phyloP scores from a whole-genome alignment of 331 rosid genomes.

The Spiraea crenata region DNA sequence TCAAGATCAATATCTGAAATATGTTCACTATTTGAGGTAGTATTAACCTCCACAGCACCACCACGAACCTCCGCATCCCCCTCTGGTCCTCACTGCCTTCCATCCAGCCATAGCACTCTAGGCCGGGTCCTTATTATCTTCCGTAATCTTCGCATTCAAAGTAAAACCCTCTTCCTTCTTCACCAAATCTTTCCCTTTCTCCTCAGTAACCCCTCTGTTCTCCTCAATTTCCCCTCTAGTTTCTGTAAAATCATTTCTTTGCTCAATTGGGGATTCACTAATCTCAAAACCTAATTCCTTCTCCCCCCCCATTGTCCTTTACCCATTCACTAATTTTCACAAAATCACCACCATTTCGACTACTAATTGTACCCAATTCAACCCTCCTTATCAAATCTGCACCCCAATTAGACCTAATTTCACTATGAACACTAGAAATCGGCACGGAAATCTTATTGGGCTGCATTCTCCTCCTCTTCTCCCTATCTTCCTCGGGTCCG shows the following conservation, averaged over 20 bases:
- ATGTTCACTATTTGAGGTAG: too few species aligned
- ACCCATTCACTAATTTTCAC: too few species aligned
- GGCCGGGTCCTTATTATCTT: conserved; percentile 48
- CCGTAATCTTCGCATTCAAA: conserved; percentile 67
- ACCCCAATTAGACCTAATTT: too few species aligned
- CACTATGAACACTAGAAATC: too few species aligned
- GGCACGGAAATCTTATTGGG: conserved; percentile 15
- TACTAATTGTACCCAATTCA: too few species aligned
- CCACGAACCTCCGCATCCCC: too few species aligned
- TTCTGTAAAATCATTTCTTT: conserved; percentile 18
- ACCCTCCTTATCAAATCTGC: too few species aligned
- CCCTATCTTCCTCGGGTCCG: conserved; percentile 70
- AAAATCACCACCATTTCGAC: too few species aligned
- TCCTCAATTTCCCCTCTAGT: conserved; percentile 34
- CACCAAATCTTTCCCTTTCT: conserved; percentile 28
- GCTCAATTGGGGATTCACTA: conserved; percentile 12
- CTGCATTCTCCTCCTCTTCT: conserved; percentile 54
- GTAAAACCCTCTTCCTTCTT: conserved; percentile 47
- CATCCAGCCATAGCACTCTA: conserved; percentile 60
- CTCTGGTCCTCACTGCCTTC: too few species aligned
- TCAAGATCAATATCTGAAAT: conserved; percentile 47
- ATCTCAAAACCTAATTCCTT: too few species aligned
- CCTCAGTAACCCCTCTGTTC: conserved; percentile 29
- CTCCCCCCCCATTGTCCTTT: too few species aligned
- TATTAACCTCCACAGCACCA: too few species aligned